Evolutionary conservation across 306 rosid species (phyloP), one percentile per base, ranked within the genome.

Genomic region (Corylus heterophylla): DNA sequence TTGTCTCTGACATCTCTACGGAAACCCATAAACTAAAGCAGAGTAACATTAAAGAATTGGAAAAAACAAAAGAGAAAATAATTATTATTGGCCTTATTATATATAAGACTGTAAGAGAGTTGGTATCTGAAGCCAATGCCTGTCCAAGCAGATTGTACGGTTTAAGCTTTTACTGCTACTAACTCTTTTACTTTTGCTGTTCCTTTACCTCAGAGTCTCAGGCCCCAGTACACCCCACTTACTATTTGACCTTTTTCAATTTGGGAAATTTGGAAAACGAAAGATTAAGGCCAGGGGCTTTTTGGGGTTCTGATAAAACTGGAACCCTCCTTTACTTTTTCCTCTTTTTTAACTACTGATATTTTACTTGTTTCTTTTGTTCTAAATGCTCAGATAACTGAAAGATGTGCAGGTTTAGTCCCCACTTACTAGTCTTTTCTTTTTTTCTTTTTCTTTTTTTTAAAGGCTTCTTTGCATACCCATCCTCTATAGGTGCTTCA

Each of bases 1-100:
- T 76, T 89, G 98, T 91, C 90, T 90, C 98, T 95, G 98, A 92
- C 94, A 92, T 62, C 89, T 88, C 86, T 86, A 90, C 95, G 88
- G 95, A 92, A 92, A 91, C 86, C 90, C 97, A 91, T 89, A 90
- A 91, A 91, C 96, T 79, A 88, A 84, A 86, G 82, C 48, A 47
- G 78, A 49, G 42, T 77, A 62, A 62, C 69, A 31, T 74, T 70
- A 76, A 27, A 22, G 70, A 76, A 54, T 22, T 45, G 64, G 22
- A 54, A 64, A 82, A 48, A 75, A 82, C 87, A 82, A 82, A 84
- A 85, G 76, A 81, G 88, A 76, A 86, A 87, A 85, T 78, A 79
- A 84, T 74, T 67, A 49, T 74, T 70, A 83, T 88, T 85, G 69
- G 63, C 78, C 79, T 77, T 84, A 77, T 88, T 83, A 85, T 80